These are phyloP conservation scores for Aspergillus conjunctus DNA, from an alignment of 495 filamentous ascomycete species.

Conservation along the genomic window DNA sequence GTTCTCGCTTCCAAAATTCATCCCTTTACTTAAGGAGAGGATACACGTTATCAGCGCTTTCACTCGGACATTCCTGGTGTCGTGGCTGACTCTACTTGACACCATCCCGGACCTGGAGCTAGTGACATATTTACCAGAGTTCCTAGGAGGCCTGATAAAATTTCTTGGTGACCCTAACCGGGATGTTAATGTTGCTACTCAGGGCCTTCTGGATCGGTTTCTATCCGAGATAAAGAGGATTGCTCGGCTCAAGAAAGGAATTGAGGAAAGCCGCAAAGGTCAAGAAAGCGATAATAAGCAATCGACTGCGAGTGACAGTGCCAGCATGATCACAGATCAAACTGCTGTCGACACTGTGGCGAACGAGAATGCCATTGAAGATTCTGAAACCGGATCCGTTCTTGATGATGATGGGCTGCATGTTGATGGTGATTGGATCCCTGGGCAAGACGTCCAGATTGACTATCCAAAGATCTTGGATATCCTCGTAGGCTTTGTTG, in stretches of 20 bases:
- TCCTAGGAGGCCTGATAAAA: slow-evolving; percentile 84
- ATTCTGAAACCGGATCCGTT: slow-evolving; percentile 60
- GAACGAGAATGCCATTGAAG: slow-evolving; percentile 52
- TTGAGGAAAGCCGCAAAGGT: slow-evolving; percentile 79
- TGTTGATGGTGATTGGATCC: slow-evolving; percentile 89
- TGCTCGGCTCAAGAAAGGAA: slow-evolving; percentile 84
- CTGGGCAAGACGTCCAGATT: slow-evolving; percentile 94
- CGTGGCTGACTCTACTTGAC: slow-evolving; percentile 93
- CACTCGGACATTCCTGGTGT: slow-evolving; percentile 91
- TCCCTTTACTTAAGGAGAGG: slow-evolving; percentile 88
- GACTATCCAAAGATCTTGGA: slow-evolving; percentile 90
- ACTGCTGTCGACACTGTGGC: slow-evolving; percentile 43
- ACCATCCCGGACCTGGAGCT: slow-evolving; percentile 97
- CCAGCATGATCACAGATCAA: slow-evolving; percentile 56
- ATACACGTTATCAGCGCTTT: slow-evolving; percentile 94
- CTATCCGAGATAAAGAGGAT: slow-evolving; percentile 94
- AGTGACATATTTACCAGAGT: slow-evolving; percentile 88
- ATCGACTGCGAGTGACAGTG: slow-evolving; percentile 65
- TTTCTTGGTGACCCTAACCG: slow-evolving; percentile 90
- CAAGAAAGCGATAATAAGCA: slow-evolving; percentile 67
- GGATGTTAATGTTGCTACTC: slow-evolving; percentile 92
- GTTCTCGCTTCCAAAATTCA: slow-evolving; percentile 89
- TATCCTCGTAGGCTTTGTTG: slow-evolving; percentile 87
- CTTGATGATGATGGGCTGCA: slow-evolving; percentile 64
- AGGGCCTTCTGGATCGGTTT: slow-evolving; percentile 88